Conservation (phyloP, 164 flowering plant species). For the Magnolia changhungtana region DNA sequence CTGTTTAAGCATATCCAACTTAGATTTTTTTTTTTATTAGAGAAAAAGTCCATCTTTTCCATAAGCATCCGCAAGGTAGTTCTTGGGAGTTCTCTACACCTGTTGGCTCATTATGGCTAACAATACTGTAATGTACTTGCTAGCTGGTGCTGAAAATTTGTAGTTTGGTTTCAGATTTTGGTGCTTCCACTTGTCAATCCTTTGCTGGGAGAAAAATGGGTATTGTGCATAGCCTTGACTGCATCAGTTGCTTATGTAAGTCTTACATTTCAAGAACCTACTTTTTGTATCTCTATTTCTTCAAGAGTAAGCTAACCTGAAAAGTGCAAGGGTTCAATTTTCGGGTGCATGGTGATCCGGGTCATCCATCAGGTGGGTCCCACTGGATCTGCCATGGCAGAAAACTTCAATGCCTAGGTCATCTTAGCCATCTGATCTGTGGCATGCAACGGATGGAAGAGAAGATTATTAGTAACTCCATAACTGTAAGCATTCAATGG, state of each 20-base stretch:
- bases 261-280: not conserved
- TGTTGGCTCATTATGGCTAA: not conserved
- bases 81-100: not conserved
- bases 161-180: slow-evolving; percentile 43
- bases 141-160: not conserved
- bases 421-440: no score
- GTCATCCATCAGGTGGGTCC: no score
- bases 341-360: no score
- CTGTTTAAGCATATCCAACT: no score
- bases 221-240: slow-evolving; percentile 52
- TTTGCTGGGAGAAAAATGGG: slow-evolving; percentile 63
- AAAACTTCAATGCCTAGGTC: no score
- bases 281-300: not conserved
- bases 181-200: slow-evolving; percentile 78
- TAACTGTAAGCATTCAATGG: no score
- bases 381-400: no score
- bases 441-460: no score
- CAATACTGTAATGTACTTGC: not conserved
- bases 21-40: no score
- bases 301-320: not conserved
- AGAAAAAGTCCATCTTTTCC: no score
- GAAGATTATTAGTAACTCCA: no score
- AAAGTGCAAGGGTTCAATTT: not conserved
- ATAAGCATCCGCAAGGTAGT: no score
- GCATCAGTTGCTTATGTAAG: slow-evolving; percentile 81